Evolutionary conservation across 116 monocot genomes (phyloP).

Genomic region (Papilionanthe hybrid): DNA sequence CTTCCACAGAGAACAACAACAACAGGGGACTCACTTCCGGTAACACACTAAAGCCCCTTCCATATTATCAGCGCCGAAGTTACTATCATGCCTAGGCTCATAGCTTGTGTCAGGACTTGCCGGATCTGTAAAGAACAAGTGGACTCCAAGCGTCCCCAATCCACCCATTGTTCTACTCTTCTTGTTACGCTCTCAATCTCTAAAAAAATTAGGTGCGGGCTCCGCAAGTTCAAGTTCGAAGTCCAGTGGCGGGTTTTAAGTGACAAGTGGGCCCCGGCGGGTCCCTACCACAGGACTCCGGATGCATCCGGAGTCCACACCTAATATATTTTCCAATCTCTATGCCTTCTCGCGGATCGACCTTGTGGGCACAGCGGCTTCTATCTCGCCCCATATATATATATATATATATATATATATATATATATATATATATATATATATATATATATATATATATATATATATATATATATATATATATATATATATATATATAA

Average conservation of each 20-base stretch:
- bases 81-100: constrained; percentile 68
- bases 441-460: no score
- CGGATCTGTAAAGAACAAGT: constrained; percentile 71
- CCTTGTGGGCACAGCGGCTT: not conserved
- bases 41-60: constrained; percentile 53
- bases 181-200: not conserved
- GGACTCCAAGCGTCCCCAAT: constrained; percentile 47
- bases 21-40: constrained; percentile 55
- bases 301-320: no score
- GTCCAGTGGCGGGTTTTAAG: no score
- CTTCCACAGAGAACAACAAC: constrained; percentile 65
- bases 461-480: no score
- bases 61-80: constrained; percentile 51
- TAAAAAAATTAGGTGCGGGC: no score
- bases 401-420: no score
- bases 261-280: no score
- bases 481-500: no score
- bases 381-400: not conserved
- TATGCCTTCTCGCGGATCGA: not conserved
- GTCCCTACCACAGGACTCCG: no score
- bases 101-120: constrained; percentile 50
- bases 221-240: no score
- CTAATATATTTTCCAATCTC: no score
- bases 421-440: no score
- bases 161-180: constrained; percentile 40